Base-by-base conservation (phyloP, 2,329 filamentous ascomycete species). In the Claviceps humidiphila region DNA sequence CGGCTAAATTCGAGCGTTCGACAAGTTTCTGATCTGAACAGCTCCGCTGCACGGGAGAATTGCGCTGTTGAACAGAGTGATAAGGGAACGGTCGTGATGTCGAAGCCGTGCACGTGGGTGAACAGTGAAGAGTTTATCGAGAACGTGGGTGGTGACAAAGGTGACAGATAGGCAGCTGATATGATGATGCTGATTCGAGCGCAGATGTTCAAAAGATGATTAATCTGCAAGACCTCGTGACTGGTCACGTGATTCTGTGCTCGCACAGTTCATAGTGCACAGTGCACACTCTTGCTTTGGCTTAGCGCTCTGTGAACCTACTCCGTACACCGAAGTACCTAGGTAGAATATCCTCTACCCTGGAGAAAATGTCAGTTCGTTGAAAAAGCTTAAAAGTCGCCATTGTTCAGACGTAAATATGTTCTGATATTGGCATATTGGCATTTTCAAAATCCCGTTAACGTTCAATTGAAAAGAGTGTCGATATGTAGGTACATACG, bases 1-100 rank as follows among this genome's bases (percentile, higher is more conserved):
- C 24, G 20, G 44, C 20, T 30, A 9, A 34, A 26, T 30, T 49
- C 39, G 51, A 53, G 53, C 51, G 51, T 51, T 37, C 13, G 30
- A 44, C 9, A 37, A 52, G 13, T 43, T 50, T 47, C n/a, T 41
- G 38, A 5, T 46, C n/a, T 14, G 34, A 41, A 8, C 22, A 41
- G 26, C 41, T 47, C 30, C 16, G 47, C 17, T 41, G 42, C 16
- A 42, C 40, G 26, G 24, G 44, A 16, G 9, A 16, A 7, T 43
- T 14, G n/a, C 45, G 16, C 45, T 48, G 5, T 17, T 22, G 9
- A 9, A 4, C 20, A 39, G 6, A 4, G 14, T 49, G 26, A 30
- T 7, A 11, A 42, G 38, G 16, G 26, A 5, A 30, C 7, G 16
- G 50, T 34, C 44, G 50, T 46, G 22, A 42, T 7, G 13, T 34